Evolutionary conservation across 2,329 filamentous ascomycete species (phyloP).

Genomic region (Emergomyces orientalis): DNA sequence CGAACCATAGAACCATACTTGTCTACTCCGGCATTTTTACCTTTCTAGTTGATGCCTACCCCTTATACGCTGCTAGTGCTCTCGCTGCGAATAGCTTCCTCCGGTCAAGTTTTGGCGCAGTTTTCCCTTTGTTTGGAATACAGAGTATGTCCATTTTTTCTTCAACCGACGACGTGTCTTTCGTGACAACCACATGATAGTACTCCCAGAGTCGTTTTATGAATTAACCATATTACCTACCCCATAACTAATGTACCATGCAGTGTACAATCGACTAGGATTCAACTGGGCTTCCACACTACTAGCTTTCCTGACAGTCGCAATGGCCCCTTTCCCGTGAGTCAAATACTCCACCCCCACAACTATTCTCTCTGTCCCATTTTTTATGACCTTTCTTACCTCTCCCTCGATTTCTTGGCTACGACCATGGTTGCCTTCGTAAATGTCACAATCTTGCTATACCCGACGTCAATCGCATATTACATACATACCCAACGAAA

Average conservation of each 20-base stretch:
- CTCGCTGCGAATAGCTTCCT: constrained; percentile 77
- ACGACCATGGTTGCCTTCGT: not conserved
- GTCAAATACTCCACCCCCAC: constrained; percentile 15
- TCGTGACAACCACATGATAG: not conserved
- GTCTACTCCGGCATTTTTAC: constrained; percentile 81
- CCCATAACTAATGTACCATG: not conserved
- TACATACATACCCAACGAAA: too few species aligned
- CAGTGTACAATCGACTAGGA: constrained; percentile 40
- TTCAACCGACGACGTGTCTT: not conserved
- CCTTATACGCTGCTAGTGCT: constrained; percentile 46
- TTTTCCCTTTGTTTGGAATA: constrained; percentile 65
- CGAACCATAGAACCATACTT: constrained; percentile 54
- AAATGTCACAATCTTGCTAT: not conserved
- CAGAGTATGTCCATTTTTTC: constrained; percentile 36
- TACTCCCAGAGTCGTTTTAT: not conserved
- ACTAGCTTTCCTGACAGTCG: constrained; percentile 36
- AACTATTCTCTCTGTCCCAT: not conserved
- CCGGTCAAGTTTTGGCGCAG: constrained; percentile 67
- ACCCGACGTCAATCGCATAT: not conserved
- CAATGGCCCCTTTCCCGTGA: constrained; percentile 40
- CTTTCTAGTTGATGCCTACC: constrained; percentile 61
- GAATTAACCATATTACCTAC: not conserved
- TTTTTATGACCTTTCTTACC: constrained; percentile 3
- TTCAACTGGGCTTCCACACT: constrained; percentile 40
- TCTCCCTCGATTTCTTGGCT: constrained; percentile 3